phyloP scores from a whole-genome alignment of 2,329 filamentous ascomycete genomes.

The Botryosphaeria dothidea region DNA sequence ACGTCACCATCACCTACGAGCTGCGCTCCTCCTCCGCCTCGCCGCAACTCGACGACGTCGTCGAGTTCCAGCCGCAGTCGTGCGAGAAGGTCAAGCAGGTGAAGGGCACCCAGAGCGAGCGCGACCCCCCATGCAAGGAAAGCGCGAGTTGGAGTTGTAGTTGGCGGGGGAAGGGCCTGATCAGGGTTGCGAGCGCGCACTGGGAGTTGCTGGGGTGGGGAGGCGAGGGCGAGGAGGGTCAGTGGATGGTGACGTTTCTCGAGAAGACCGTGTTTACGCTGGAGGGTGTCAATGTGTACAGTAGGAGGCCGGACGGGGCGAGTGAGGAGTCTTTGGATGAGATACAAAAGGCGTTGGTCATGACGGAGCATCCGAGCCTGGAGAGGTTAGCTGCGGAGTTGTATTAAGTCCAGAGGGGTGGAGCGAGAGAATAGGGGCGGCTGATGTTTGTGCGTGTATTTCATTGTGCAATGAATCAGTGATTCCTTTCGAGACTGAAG shows the following conservation, averaged over 20 bases:
- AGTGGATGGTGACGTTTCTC: conserved; percentile 4
- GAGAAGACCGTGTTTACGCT: not conserved
- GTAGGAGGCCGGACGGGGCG: not conserved
- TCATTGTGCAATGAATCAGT: no score
- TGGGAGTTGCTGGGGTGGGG: conserved; percentile 2
- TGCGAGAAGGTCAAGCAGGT: not conserved
- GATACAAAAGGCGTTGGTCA: not conserved
- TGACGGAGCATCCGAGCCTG: not conserved
- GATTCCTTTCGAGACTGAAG: no score
- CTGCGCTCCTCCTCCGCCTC: not conserved
- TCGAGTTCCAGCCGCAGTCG: not conserved
- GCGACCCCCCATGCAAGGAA: not conserved
- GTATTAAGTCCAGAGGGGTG: not conserved
- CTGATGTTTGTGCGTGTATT: no score
- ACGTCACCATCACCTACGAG: not conserved
- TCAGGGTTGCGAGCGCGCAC: not conserved
- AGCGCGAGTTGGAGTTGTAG: not conserved
- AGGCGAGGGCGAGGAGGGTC: not conserved
- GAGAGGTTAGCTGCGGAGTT: not conserved
- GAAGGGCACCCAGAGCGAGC: not conserved
- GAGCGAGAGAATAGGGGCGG: not conserved
- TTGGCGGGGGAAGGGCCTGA: not conserved
- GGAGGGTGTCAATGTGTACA: not conserved
- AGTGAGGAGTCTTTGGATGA: not conserved
- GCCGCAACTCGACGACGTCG: not conserved